phyloP scores from a whole-genome alignment of 495 filamentous ascomycete species.

The Hyaloscypha finlandica region DNA sequence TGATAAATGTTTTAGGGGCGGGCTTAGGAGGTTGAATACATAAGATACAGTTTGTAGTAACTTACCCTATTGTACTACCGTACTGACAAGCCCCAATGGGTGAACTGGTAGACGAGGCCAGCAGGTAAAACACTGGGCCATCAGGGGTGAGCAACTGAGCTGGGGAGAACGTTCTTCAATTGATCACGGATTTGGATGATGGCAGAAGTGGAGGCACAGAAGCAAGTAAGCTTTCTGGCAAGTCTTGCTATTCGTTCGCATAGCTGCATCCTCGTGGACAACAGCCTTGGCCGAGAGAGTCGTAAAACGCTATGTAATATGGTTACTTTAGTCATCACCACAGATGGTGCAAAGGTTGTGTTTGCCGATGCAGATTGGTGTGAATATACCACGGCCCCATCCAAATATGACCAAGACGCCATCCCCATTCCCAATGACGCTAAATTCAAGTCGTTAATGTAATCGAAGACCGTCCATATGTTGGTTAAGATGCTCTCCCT shows the following conservation, averaged over 20 bases:
- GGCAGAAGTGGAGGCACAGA: not conserved
- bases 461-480: not conserved
- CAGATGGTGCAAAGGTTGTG: not conserved
- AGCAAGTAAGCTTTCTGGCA: too few relatives aligned
- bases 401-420: not conserved
- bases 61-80: too few relatives aligned
- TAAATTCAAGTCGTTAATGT: constrained; percentile 25
- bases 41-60: too few relatives aligned
- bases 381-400: not conserved
- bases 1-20: too few relatives aligned
- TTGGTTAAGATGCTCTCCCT: constrained; percentile 27
- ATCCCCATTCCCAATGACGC: constrained; percentile 25
- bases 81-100: too few relatives aligned
- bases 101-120: too few relatives aligned
- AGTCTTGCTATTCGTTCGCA: not conserved
- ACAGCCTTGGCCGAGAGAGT: not conserved
- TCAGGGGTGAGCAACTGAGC: too few relatives aligned
- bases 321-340: not conserved
- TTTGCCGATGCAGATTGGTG: not conserved
- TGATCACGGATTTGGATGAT: too few relatives aligned
- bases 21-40: too few relatives aligned
- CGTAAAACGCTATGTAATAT: not conserved
- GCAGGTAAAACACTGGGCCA: too few relatives aligned
- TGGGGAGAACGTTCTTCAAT: too few relatives aligned
- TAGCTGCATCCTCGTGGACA: not conserved